Conservation (phyloP, 805 yeast species). For the Hanseniaspora meyeri region DNA sequence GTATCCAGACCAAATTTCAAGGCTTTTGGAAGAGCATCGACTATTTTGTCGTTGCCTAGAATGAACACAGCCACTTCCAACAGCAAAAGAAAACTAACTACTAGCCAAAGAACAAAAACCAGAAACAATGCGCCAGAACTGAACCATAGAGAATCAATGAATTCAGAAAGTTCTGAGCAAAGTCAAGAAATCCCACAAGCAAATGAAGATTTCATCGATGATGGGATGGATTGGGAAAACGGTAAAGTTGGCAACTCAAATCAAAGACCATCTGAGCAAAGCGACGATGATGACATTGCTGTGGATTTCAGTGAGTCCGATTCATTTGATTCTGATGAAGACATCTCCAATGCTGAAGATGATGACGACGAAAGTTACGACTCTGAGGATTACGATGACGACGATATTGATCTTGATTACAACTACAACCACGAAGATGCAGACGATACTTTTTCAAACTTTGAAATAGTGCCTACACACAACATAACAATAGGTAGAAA, state of each 20-base stretch:
- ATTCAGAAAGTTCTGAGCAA: neutral
- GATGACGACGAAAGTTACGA: conserved; percentile 15
- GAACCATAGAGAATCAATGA: neutral
- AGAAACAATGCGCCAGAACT: neutral
- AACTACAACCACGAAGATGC: conserved; percentile 1
- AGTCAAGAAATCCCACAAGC: neutral
- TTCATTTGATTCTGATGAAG: conserved; percentile 14
- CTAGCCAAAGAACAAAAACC: neutral
- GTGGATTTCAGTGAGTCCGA: neutral
- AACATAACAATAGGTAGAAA: conserved; percentile 83
- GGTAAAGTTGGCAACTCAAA: neutral
- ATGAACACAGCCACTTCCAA: neutral
- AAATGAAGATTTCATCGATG: neutral
- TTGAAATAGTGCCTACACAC: conserved; percentile 69
- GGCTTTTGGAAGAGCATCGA: neutral
- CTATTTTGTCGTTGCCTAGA: neutral
- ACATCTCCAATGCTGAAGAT: conserved; percentile 15
- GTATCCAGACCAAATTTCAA: neutral
- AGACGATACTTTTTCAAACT: conserved; percentile 19
- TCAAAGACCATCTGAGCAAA: neutral
- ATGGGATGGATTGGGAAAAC: conserved; percentile 14
- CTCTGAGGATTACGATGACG: conserved; percentile 16
- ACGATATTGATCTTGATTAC: conserved; percentile 12
- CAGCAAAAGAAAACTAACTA: neutral
- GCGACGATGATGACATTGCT: neutral